phyloP scores from a whole-genome alignment of 148 eudicot genomes.

The Vaccinium vitisidaea region DNA sequence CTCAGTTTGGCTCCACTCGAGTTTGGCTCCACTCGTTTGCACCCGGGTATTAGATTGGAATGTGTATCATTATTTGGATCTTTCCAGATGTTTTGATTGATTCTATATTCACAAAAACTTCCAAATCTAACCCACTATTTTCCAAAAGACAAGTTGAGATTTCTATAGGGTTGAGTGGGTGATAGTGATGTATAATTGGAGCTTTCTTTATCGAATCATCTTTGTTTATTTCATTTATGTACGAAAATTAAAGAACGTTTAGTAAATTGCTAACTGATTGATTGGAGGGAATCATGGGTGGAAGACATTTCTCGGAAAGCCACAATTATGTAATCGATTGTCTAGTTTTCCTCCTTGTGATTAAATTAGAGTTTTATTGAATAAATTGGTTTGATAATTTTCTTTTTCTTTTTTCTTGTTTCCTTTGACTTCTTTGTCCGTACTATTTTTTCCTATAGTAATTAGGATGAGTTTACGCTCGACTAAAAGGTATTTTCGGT shows the following conservation, averaged over 20 bases:
- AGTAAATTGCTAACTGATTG: background rate
- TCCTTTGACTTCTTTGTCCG: background rate
- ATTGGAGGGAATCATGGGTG: background rate
- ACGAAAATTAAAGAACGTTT: background rate
- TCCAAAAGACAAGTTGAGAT: background rate
- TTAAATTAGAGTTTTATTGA: background rate
- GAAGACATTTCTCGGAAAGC: background rate
- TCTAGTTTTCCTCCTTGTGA: background rate
- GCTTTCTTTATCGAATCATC: background rate
- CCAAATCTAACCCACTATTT: background rate
- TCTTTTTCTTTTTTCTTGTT: background rate
- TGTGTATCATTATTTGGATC: background rate
- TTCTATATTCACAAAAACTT: background rate
- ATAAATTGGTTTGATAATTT: background rate
- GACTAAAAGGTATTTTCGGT: too few species aligned
- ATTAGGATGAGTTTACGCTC: background rate
- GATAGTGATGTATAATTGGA: background rate
- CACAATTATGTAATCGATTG: background rate
- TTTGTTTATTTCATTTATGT: background rate
- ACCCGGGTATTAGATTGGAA: background rate
- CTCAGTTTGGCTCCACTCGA: too few species aligned
- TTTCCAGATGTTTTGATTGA: conserved; percentile 6
- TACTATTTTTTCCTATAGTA: background rate
- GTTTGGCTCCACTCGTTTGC: too few species aligned
- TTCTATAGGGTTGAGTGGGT: background rate